A percentile compares a stretch with the other conserved stretches of the same genome.
These are phyloP conservation scores for Cladosporium phlei DNA, from an alignment of 2,329 filamentous ascomycete genomes.

Conservation along the genomic window DNA sequence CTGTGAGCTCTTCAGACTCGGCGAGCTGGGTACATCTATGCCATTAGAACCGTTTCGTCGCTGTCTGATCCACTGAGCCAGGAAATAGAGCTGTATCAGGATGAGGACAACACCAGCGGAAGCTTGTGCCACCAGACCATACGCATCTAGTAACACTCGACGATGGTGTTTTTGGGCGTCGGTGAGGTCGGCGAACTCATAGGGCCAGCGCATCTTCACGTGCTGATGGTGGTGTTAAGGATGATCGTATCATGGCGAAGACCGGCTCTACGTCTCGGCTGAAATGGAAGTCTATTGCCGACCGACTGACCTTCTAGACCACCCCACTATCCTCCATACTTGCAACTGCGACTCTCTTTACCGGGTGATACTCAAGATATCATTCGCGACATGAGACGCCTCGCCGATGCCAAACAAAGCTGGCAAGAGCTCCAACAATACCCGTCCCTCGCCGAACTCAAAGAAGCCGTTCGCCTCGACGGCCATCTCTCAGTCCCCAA, in stretches of 20 bases:
- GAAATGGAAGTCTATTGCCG: no score
- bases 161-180: constrained; percentile 47
- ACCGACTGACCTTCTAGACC: no score
- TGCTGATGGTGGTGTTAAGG: no score
- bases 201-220: constrained; percentile 27
- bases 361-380: no score
- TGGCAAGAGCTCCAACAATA: constrained; percentile 31
- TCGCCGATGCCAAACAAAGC: constrained; percentile 27
- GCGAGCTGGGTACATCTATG: background rate
- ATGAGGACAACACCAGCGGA: constrained; percentile 47
- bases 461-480: constrained; percentile 28
- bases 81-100: constrained; percentile 38
- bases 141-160: constrained; percentile 50
- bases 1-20: constrained; percentile 1
- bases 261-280: background rate
- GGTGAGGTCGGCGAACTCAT: constrained; percentile 50
- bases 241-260: no score
- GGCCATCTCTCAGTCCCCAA: constrained; percentile 14
- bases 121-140: constrained; percentile 53
- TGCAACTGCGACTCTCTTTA: no score
- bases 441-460: constrained; percentile 27
- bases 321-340: no score
- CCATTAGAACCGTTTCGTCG: constrained; percentile 7
- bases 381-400: constrained; percentile 32
- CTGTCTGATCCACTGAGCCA: constrained; percentile 30